phyloP scores from a whole-genome alignment of 202 grass and related monocot species.

The Zizania palustris region DNA sequence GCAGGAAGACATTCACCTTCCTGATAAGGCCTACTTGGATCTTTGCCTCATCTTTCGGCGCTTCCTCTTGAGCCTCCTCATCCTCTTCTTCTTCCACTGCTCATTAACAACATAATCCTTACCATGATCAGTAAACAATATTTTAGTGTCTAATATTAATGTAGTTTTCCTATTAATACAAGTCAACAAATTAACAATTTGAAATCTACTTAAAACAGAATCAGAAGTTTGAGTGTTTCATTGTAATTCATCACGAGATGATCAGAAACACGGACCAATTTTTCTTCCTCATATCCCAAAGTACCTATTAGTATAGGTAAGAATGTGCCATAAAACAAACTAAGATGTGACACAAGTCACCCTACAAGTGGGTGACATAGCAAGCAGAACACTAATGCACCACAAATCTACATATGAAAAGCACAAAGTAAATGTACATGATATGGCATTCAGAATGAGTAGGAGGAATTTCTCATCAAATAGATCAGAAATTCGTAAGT shows the following conservation, averaged over 20 bases:
- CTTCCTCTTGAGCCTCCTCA: slow-evolving; percentile 92
- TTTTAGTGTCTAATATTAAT: no score
- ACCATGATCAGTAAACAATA: neutral
- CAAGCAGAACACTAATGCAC: neutral
- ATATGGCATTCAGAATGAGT: slow-evolving; percentile 69
- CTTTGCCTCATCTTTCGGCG: slow-evolving; percentile 93
- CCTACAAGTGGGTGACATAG: neutral
- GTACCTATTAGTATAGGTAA: no score
- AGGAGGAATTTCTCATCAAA: slow-evolving; percentile 67
- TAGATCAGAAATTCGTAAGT: slow-evolving; percentile 20
- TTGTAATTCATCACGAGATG: slow-evolving; percentile 39
- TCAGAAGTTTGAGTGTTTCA: slow-evolving; percentile 45
- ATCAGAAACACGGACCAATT: slow-evolving; percentile 67
- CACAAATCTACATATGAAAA: no score
- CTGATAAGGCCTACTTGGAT: slow-evolving; percentile 51
- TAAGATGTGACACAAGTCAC: no score
- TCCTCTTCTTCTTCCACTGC: slow-evolving; percentile 91
- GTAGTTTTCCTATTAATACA: no score
- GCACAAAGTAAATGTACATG: neutral
- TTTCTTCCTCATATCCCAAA: slow-evolving; percentile 40
- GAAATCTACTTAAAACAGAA: neutral
- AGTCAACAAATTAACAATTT: no score
- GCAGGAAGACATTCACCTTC: neutral
- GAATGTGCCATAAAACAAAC: no score
- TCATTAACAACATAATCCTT: neutral